Base-by-base conservation (phyloP, 805 yeast species). In the Ogataea ganodermae region DNA sequence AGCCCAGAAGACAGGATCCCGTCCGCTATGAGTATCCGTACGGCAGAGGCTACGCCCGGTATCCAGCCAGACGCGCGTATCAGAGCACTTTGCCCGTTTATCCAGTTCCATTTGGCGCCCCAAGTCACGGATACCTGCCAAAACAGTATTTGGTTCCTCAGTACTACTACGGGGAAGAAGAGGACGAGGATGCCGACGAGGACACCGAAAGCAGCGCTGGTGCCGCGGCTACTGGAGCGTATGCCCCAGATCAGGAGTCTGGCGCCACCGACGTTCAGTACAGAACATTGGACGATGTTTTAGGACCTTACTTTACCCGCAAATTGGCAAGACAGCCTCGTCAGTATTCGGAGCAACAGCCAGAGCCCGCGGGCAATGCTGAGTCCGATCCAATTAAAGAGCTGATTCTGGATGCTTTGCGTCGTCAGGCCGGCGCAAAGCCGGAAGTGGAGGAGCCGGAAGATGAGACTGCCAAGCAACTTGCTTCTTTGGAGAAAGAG, bases 261-360 rank as follows among this genome's bases (percentile, higher is more conserved):
- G 48, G 36, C 20, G 37, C 27, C 12, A 48, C 21, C 6, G 47
- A 45, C 16, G 56, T 42, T 39, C 58, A 55, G 26, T 55, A 55
- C 33, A 38, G 58, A 30, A 31, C 47, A 7, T 31, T 50, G 10
- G 54, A 48, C 16, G 53, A 52, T 26, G 39, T 55, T 3, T 46
- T 52, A 24, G 51, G 55, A 13, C 56, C 56, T 3, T 55, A 55
- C 28, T 52, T 52, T 41, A 37, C 58, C 4, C 49, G 58, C 42
- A 39, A 33, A 17, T 43, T 32, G 4, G 16, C 46, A 20, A 44
- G 39, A 17, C 46, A 36, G 23, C 51, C 50, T 20, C 14, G 41
- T 17, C 40, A 46, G 26, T 33, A 35, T 31, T 20, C 35, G 17
- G 35, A 21, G 10, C 18, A n/a, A 18, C 16, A 8, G n/a, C n/a